Conservation (phyloP, 2,329 filamentous ascomycete species). For the Penicillium psychrosexuale region DNA sequence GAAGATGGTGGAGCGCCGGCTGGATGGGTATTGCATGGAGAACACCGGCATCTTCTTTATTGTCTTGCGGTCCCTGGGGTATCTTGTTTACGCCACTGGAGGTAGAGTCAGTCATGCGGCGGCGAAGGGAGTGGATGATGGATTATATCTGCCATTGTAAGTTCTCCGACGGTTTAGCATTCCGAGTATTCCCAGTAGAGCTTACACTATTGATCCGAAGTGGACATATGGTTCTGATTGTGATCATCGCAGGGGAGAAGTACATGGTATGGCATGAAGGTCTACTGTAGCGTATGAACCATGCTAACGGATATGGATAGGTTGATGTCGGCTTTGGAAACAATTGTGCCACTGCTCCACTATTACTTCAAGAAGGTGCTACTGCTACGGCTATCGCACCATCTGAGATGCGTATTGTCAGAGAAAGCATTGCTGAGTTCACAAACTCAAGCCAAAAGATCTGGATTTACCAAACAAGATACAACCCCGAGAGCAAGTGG, state of each 20-base stretch:
- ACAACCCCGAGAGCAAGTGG: conserved; percentile 52
- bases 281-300: background rate
- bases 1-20: conserved; percentile 51
- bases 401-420: conserved; percentile 55
- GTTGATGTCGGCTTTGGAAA: conserved; percentile 65
- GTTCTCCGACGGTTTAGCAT: conserved; percentile 8
- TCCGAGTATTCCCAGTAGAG: background rate
- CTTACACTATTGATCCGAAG: conserved; percentile 13
- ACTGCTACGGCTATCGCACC: conserved; percentile 49
- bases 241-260: conserved; percentile 51
- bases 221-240: conserved; percentile 61
- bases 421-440: conserved; percentile 47
- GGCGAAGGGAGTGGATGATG: conserved; percentile 35
- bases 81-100: conserved; percentile 54
- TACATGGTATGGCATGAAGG: conserved; percentile 33
- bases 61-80: conserved; percentile 53
- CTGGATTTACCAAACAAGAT: conserved; percentile 64
- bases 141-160: conserved; percentile 50
- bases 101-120: conserved; percentile 45
- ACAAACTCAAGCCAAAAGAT: conserved; percentile 47
- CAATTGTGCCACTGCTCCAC: conserved; percentile 57
- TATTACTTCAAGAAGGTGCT: conserved; percentile 50
- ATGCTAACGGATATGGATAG: conserved; percentile 20
- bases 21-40: conserved; percentile 63
- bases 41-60: conserved; percentile 54